A percentile compares a stretch with the other conserved stretches of the same genome.
Conservation (phyloP, 2,329 filamentous ascomycete genomes). For the Ascochyta fabae region DNA sequence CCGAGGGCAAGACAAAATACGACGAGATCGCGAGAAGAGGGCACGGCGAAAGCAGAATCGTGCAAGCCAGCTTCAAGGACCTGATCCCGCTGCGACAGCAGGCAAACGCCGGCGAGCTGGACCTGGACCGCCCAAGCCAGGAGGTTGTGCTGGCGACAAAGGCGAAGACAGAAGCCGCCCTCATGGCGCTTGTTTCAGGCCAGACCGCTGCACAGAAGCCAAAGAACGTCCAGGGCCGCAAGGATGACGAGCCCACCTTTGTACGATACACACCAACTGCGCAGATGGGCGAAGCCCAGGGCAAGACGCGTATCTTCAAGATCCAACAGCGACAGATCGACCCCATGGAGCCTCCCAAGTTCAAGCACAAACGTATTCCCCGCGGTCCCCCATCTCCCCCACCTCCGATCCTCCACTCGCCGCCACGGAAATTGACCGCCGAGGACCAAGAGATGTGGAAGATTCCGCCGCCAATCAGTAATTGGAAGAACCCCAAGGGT, state of each 20-base stretch:
- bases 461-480: conserved; percentile 87
- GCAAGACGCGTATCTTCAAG: conserved; percentile 97
- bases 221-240: conserved; percentile 87
- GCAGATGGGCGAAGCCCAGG: conserved; percentile 88
- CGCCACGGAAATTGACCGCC: conserved; percentile 91
- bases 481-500: conserved; percentile 99
- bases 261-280: conserved; percentile 95
- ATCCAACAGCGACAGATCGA: conserved; percentile 94
- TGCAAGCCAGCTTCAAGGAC: conserved; percentile 96
- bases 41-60: conserved; percentile 80
- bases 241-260: conserved; percentile 84
- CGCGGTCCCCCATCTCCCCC: conserved; percentile 90
- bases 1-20: conserved; percentile 92
- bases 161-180: conserved; percentile 84
- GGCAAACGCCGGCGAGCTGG: conserved; percentile 90
- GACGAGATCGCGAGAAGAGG: conserved; percentile 92
- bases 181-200: conserved; percentile 81
- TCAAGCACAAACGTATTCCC: conserved; percentile 98
- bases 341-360: conserved; percentile 96
- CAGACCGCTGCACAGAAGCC: conserved; percentile 92
- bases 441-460: conserved; percentile 98
- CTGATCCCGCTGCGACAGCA: conserved; percentile 92
- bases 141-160: conserved; percentile 85
- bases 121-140: conserved; percentile 80
- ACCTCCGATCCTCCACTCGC: conserved; percentile 92